phyloP scores from a whole-genome alignment of 2,329 filamentous ascomycete species.

The Hypoxylon sp. region DNA sequence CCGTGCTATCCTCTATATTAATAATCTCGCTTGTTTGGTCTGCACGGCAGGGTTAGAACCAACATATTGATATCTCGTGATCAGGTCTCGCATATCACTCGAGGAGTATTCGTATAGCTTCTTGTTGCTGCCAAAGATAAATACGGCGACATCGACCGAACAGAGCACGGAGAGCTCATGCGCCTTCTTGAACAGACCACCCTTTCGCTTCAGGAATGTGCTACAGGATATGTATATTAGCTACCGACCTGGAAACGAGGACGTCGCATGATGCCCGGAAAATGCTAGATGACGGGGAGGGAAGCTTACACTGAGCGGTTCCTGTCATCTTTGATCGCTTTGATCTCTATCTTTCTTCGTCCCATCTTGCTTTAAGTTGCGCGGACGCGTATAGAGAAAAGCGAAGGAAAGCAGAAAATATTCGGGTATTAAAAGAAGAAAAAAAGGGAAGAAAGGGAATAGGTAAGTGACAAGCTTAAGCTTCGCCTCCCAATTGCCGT shows the following conservation, averaged over 20 bases:
- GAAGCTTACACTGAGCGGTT: slow-evolving; percentile 92
- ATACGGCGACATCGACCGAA: slow-evolving; percentile 97
- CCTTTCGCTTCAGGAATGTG: slow-evolving; percentile 98
- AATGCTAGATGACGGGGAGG: slow-evolving; percentile 20
- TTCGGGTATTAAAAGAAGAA: slow-evolving; percentile 8
- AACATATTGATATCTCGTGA: slow-evolving; percentile 91
- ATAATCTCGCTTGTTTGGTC: slow-evolving; percentile 22
- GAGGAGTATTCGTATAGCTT: slow-evolving; percentile 99
- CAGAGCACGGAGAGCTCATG: slow-evolving; percentile 98
- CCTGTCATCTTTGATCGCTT: slow-evolving; percentile 98
- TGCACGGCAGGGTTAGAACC: slow-evolving; percentile 54
- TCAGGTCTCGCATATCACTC: slow-evolving; percentile 89
- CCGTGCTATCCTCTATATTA: slow-evolving; percentile 74
- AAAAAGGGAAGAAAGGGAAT: slow-evolving; percentile 11
- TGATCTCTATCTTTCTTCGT: slow-evolving; percentile 99
- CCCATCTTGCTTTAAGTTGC: slow-evolving; percentile 74
- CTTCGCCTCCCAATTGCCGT: slow-evolving; percentile 37
- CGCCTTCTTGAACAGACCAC: slow-evolving; percentile 98
- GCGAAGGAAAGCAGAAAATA: slow-evolving; percentile 12
- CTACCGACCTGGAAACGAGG: slow-evolving; percentile 9
- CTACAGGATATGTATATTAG: slow-evolving; percentile 59
- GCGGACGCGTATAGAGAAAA: slow-evolving; percentile 21
- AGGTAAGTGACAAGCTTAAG: slow-evolving; percentile 30
- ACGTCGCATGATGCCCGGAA: slow-evolving; percentile 9
- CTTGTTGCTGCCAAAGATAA: slow-evolving; percentile 99